Percentiles rank a stretch among this genome's conserved stretches.
These are phyloP conservation scores for Monilinia polystroma DNA, from an alignment of 2,329 filamentous ascomycete genomes.

Conservation along the genomic window DNA sequence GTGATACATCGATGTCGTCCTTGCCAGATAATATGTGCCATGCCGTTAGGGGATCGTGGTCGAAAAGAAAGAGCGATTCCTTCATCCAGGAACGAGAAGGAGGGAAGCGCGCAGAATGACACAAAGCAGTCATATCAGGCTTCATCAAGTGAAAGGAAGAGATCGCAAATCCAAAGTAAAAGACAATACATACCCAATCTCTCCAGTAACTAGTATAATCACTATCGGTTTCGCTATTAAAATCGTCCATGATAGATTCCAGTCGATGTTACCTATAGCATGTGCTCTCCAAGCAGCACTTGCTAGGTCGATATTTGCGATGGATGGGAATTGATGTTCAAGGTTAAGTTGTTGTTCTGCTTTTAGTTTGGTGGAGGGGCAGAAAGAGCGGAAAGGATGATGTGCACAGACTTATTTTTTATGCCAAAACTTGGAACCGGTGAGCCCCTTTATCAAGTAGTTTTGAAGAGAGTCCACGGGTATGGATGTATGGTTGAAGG, in stretches of 20 bases:
- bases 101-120: constrained; percentile 10
- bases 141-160: constrained; percentile 9
- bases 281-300: constrained; percentile 35
- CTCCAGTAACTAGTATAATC: constrained; percentile 99
- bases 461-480: background rate
- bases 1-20: background rate
- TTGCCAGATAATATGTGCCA: background rate
- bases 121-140: background rate
- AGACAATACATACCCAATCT: constrained; percentile 76
- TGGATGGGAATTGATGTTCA: background rate
- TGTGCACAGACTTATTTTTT: background rate
- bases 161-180: constrained; percentile 25
- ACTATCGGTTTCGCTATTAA: constrained; percentile 95
- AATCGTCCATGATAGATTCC: constrained; percentile 76
- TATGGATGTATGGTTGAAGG: background rate
- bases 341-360: constrained; percentile 23
- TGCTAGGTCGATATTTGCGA: constrained; percentile 29
- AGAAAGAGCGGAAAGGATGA: background rate
- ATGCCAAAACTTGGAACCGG: background rate
- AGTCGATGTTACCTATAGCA: constrained; percentile 30
- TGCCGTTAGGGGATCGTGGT: background rate
- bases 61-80: background rate
- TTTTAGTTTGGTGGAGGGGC: constrained; percentile 20
- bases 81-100: background rate
- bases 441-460: constrained; percentile 8